Evolutionary conservation across 139 green algal genomes (phyloP), one percentile per base, ranked within the genome.

Genomic region (Desmodesmus armatus): DNA sequence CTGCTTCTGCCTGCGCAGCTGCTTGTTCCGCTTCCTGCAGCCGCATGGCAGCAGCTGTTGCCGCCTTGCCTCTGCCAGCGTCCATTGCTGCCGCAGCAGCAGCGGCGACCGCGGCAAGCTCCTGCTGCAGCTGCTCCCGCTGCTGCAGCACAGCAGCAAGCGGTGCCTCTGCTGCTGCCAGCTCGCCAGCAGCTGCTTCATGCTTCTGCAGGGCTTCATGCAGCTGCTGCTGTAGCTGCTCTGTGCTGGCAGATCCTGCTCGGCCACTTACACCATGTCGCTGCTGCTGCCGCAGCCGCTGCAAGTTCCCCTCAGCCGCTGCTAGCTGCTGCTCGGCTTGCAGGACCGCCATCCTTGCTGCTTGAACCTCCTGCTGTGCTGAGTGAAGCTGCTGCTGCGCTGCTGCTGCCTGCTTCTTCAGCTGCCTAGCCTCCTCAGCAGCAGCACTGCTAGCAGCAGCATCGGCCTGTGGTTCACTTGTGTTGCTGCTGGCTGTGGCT

Each of bases 191-290:
- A 53, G 65, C 37, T 67, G 41, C 65, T 84, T 53, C 58, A 82
- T 72, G 53, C 37, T 39, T 7, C 37, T 72, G 76, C 37, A 29
- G 23, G n/a, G 76, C 55, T 15, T 39, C 27, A 11, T 25, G 1
- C 49, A 80, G 75, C 51, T 69, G 62, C 51, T 77, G 49, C 58
- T 87, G 65, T 37, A 82, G 62, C n/a, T 55, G n/a, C n/a, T n/a
- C n/a, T n/a, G n/a, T n/a, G n/a, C 33, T 29, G 37, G 76, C 9
- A 71, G 76, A 11, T 23, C 11, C 35, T 72, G 53, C 1, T 21
- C 53, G 39, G 55, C 27, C 17, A n/a, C n/a, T 29, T 4, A 0
- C 15, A 25, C 6, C 37, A n/a, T 51, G 6, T n/a, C 25, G 7
- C 37, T 71, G 55, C 9, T 82, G 76, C 76, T 73, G 37, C 2